Conservation (phyloP, 148 eudicot species). For the Simmondsia chinensis region DNA sequence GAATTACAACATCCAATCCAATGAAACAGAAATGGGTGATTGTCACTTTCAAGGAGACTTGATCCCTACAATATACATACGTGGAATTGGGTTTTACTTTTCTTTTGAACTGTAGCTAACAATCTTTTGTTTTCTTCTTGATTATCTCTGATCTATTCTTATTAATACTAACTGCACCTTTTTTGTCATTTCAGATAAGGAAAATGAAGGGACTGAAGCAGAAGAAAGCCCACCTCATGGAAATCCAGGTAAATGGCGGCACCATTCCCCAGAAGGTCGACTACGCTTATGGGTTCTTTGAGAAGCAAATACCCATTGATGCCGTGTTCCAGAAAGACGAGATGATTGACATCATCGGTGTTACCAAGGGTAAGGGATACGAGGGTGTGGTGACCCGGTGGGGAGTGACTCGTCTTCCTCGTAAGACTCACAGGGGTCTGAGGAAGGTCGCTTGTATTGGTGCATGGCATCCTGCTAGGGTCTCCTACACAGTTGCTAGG, state of each 20-base stretch:
- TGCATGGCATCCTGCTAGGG: constrained; percentile 77
- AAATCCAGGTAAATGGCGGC: constrained; percentile 87
- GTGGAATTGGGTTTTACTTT: no score
- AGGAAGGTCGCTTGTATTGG: constrained; percentile 80
- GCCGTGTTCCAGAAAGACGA: constrained; percentile 82
- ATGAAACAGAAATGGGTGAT: no score
- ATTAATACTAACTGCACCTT: neutral
- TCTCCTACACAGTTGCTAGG: constrained; percentile 66
- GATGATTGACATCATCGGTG: constrained; percentile 72
- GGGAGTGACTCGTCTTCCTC: constrained; percentile 78
- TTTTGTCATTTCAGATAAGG: constrained; percentile 30
- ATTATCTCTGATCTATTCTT: neutral
- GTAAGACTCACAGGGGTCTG: constrained; percentile 73
- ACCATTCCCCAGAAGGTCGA: constrained; percentile 68
- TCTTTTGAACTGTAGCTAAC: neutral
- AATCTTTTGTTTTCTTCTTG: neutral
- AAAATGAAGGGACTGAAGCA: constrained; percentile 88
- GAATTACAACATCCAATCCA: no score
- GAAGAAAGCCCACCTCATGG: constrained; percentile 75
- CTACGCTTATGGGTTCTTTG: constrained; percentile 63
- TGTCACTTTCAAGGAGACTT: no score
- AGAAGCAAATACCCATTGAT: constrained; percentile 65
- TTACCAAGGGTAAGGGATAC: constrained; percentile 69
- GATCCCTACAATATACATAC: no score
- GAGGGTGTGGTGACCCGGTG: constrained; percentile 82